Evolutionary conservation across 1,284 basidiomycete genomes (phyloP), one percentile per base, ranked within the genome.

Genomic region (Apiotrichum siamense): DNA sequence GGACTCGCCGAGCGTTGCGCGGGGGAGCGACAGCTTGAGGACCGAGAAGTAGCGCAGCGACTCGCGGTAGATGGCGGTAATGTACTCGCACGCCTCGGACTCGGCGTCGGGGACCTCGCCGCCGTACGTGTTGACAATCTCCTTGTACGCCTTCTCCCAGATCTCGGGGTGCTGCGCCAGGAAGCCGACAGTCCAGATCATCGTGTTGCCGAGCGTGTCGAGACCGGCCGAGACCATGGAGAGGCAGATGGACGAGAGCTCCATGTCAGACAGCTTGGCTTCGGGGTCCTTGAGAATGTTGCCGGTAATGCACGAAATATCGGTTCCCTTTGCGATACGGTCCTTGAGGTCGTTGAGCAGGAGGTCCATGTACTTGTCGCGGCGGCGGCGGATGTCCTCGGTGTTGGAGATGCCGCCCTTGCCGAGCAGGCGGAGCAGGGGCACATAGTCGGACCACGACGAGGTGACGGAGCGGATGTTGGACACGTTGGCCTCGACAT

Each of bases 171-270:
- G 48, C 55, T 57, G 47, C 24, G 55, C 55, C 17, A 57, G 51
- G 51, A 33, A 57, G 10, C 55, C 55, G n/a, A 57, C 38, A 20
- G 51, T 47, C 55, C 55, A 57, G 51, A 50, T 50, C 38, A 57
- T 44, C 10, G 53, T 57, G 55, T 57, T 57, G 43, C 35, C 55
- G 39, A 57, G 55, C 3, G 55, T 57, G 55, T 57, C 55, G 35
- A 57, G 55, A 20, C 55, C 55, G 32, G 55, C 55, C 0, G 55
- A 57, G 12, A 57, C 55, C 55, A 57, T 57, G 33, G 55, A 57
- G 20, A 57, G 55, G 36, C 55, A 57, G 38, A 57, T 53, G 33
- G 55, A 57, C 23, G 51, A 53, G 24, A 53, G 55, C 55, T 57
- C 55, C 21, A 47, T 33, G 10, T 41, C 37, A 26, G 41, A 36